Evolutionary conservation across 2,329 filamentous ascomycete species (phyloP), one percentile per base, ranked within the genome.

Genomic region (Tolypocladium sp.): DNA sequence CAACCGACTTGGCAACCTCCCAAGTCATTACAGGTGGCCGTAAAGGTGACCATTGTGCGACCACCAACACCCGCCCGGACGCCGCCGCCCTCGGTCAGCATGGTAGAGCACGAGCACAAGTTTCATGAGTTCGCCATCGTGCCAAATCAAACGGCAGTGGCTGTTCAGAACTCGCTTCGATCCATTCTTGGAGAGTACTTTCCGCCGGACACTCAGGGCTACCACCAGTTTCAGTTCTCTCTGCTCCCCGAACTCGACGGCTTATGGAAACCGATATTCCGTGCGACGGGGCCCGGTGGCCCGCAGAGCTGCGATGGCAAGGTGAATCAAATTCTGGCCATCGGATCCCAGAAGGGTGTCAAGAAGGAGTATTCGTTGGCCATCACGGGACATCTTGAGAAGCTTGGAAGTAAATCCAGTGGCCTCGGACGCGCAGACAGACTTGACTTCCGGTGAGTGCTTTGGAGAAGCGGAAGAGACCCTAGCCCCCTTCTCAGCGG

Each of bases 261-360:
- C 5, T 64, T 83, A 13, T 85, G 82, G 82, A 76, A 76, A 57
- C 80, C 81, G 2, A 73, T 85, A 0, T 80, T 84, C 53, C 71
- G 66, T 41, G 74, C 77, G 37, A 63, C 66, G 0, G 71, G 73
- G 20, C 59, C 68, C 0, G 66, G 63, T 1, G 70, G 61, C 56
- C 68, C 67, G 0, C 67, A 63, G 4, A 59, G 63, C 27, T 66
- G 70, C 6, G 70, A 74, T 35, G 70, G 69, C 15, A 72, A 74
- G 42, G 70, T 84, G 15, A 82, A 87, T 63, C 76, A 86, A 55
- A 83, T 88, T 4, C 68, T 88, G 15, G 84, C 84, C 2, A 73
- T 88, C 25, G 84, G 85, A 4, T 77, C 79, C 4, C 82, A 87
- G 63, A 74, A 74, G 30, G 79, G 77, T 2, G 82, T 86, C 1